Evolutionary conservation across 2,329 filamentous ascomycete species (phyloP), one percentile per base, ranked within the genome.

Genomic region (Pleoardoris graminearum): DNA sequence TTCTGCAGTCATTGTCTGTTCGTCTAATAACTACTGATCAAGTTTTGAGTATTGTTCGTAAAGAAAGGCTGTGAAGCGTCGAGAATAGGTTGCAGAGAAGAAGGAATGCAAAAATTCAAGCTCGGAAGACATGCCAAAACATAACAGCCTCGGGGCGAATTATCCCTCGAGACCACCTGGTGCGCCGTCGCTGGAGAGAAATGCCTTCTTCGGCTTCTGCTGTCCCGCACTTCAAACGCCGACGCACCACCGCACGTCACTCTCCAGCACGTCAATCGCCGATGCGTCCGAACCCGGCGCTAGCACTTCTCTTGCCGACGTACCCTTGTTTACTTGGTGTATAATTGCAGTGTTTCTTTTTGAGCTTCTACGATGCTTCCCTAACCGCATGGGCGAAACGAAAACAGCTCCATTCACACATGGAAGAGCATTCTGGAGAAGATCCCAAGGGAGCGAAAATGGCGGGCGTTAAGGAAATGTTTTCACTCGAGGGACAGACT

Each of bases 401-500:
- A 10, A 23, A 23, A n/a, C 32, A n/a, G 21, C 14, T 32, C 37
- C 19, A 33, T 21, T 42, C 30, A 38, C 36, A 48, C 16, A 22
- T 48, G 8, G 35, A 47, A 17, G 7, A 32, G 7, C 35, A 25
- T 37, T 30, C 41, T 37, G 17, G 33, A 50, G 19, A 3, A n/a
- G 14, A 19, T 35, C 19, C 33, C 47, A 19, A 23, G 17, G 19
- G 7, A 41, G 17, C 14, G 7, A 23, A 32, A 17, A 71, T 71
- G 68, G 32, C 67, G 16, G 64, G 63, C 2, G 65, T 71, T 35
- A 62, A 67, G 39, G 67, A 79, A 51, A 69, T 81, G 30, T 81
- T 80, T 67, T 78, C 76, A 23, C 73, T 81, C 8, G 68, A 78
- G 54, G 78, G 78, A 43, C 75, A 81, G 60, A 79, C 76, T 1